phyloP scores from a whole-genome alignment of 176 grass and related monocot genomes.

The sorghum (Sorghum bicolor) region DNA sequence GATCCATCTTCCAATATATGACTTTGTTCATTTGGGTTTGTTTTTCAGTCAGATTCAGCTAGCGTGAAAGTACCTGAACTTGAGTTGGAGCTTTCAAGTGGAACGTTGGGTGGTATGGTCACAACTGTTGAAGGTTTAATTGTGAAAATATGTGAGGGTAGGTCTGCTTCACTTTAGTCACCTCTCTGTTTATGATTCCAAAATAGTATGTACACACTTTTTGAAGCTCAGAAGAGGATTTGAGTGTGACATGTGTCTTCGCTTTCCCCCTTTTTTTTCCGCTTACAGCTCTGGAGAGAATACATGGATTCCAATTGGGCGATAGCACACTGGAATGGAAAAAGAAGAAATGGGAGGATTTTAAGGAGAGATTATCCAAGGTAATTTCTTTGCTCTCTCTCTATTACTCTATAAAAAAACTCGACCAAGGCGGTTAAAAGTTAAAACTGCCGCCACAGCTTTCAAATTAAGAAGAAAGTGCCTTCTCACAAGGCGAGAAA shows the following conservation, averaged over 20 bases:
- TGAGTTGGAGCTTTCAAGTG: slow-evolving; percentile 79
- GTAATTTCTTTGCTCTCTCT: slow-evolving; percentile 17
- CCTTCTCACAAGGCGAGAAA: too few relatives aligned
- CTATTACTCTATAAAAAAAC: too few relatives aligned
- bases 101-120: slow-evolving; percentile 90
- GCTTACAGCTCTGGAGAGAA: slow-evolving; percentile 69
- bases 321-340: slow-evolving; percentile 84
- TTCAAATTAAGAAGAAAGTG: too few relatives aligned
- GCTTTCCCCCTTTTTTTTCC: neutral
- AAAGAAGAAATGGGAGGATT: slow-evolving; percentile 89
- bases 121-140: slow-evolving; percentile 97
- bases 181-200: neutral
- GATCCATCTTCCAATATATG: neutral
- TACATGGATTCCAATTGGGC: slow-evolving; percentile 89
- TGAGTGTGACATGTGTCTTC: neutral
- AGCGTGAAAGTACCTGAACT: slow-evolving; percentile 84
- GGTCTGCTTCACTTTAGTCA: neutral
- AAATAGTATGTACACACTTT: neutral
- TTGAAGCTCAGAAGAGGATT: neutral
- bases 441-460: too few relatives aligned
- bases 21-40: neutral
- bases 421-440: too few relatives aligned
- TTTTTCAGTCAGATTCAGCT: slow-evolving; percentile 72
- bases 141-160: slow-evolving; percentile 89
- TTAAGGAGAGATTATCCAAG: slow-evolving; percentile 64